A percentile compares a stretch with the other conserved stretches of the same genome.
These are phyloP conservation scores for Xerocomellus dryophilus DNA, from an alignment of 768 basidiomycete genomes.

Conservation along the genomic window DNA sequence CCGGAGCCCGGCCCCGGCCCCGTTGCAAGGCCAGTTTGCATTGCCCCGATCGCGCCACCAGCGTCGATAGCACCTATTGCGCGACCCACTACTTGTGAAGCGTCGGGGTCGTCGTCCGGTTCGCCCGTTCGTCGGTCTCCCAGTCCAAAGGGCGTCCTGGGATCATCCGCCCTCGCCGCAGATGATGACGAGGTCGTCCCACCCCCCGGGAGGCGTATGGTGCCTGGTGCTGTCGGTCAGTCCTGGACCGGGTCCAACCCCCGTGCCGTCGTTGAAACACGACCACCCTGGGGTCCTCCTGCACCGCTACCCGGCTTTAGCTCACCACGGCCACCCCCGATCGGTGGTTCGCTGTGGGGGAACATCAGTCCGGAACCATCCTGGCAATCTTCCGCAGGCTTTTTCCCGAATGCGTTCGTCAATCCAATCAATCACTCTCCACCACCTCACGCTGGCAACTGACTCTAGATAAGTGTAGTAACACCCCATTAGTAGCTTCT, in stretches of 20 bases:
- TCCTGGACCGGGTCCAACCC: slow-evolving; percentile 50
- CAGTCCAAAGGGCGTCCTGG: slow-evolving; percentile 64
- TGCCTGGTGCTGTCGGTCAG: slow-evolving; percentile 41
- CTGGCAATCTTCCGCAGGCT: slow-evolving; percentile 50
- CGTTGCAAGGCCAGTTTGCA: slow-evolving; percentile 46
- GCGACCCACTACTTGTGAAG: slow-evolving; percentile 36
- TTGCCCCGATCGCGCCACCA: slow-evolving; percentile 36
- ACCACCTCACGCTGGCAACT: slow-evolving; percentile 38
- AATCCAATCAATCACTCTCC: slow-evolving; percentile 49
- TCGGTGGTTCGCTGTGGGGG: slow-evolving; percentile 42
- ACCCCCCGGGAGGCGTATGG: slow-evolving; percentile 43
- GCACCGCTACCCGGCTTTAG: slow-evolving; percentile 35
- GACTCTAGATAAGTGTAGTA: slow-evolving; percentile 28
- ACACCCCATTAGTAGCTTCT: slow-evolving; percentile 10
- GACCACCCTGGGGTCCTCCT: slow-evolving; percentile 48
- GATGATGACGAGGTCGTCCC: slow-evolving; percentile 79
- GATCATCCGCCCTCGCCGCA: slow-evolving; percentile 73
- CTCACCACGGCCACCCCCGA: slow-evolving; percentile 33
- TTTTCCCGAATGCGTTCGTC: slow-evolving; percentile 48
- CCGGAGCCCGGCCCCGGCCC: slow-evolving; percentile 52
- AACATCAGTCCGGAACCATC: slow-evolving; percentile 38
- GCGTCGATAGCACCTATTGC: slow-evolving; percentile 74
- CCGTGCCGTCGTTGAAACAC: slow-evolving; percentile 39
- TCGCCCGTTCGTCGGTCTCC: slow-evolving; percentile 53
- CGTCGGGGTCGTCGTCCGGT: slow-evolving; percentile 54